Percentiles rank a stretch among this genome's conserved stretches.
phyloP scores from a whole-genome alignment of 108 stramenopile genomes.

The Nannochloropsis granulata region DNA sequence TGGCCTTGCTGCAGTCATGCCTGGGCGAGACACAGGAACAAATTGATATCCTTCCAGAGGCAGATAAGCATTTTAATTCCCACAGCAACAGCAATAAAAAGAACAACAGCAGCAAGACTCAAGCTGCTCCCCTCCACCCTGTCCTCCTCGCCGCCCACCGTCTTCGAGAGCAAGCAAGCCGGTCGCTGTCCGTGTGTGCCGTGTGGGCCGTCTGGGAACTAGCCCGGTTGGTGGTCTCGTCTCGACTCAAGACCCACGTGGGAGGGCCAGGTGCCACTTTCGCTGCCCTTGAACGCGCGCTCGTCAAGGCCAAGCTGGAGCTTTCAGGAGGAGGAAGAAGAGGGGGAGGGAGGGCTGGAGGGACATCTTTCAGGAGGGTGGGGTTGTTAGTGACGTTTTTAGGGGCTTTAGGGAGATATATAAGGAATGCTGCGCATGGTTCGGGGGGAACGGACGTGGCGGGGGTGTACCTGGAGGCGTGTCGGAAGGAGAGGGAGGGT shows the following conservation, averaged over 20 bases:
- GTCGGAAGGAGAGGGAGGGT: neutral
- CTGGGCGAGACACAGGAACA: neutral
- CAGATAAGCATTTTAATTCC: no score
- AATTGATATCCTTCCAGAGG: neutral
- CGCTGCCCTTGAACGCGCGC: neutral
- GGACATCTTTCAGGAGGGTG: neutral
- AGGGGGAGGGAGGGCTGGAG: neutral
- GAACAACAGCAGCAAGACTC: neutral
- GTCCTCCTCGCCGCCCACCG: neutral
- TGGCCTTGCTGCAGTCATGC: neutral
- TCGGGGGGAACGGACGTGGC: neutral
- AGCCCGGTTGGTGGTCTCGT: neutral
- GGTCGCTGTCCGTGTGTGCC: neutral
- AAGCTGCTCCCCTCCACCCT: neutral
- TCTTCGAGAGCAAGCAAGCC: neutral
- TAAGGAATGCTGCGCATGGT: neutral
- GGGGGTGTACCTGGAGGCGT: neutral
- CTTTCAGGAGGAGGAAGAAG: no score
- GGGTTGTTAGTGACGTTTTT: neutral
- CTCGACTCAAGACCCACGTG: neutral
- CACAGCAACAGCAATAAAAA: neutral
- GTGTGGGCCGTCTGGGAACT: neutral
- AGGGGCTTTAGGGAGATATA: neutral
- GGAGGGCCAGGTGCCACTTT: neutral
- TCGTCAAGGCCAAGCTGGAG: neutral